Conservation (phyloP, 164 flowering plant species). For the Berberis thunbergii region DNA sequence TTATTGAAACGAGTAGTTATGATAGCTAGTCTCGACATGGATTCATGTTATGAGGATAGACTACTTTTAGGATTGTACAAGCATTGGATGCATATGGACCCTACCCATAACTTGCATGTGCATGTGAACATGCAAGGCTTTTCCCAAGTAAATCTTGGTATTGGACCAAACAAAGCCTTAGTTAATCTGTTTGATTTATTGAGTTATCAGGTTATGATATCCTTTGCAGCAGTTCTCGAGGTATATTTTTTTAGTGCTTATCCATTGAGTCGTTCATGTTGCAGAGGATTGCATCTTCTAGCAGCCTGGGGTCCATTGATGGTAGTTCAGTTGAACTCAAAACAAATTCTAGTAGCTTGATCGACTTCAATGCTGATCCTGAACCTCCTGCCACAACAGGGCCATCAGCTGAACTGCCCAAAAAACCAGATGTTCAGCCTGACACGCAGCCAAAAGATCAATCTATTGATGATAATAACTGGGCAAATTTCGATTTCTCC, state of each 20-base stretch:
- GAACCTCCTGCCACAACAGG: constrained; percentile 46
- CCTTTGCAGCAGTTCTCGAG: no score
- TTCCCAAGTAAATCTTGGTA: no score
- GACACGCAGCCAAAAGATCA: constrained; percentile 31
- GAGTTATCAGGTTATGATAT: no score
- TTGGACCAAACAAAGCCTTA: no score
- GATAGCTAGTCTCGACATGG: no score
- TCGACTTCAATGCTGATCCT: constrained; percentile 85
- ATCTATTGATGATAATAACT: constrained; percentile 35
- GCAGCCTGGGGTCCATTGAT: constrained; percentile 66
- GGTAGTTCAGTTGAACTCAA: constrained; percentile 51
- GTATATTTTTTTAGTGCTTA: constrained; percentile 4
- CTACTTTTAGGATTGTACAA: no score
- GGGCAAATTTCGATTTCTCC: constrained; percentile 86
- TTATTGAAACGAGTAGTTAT: no score
- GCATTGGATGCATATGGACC: no score
- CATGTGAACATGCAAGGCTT: no score
- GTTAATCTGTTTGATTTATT: no score
- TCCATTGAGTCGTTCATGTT: constrained; percentile 10
- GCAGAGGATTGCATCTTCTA: constrained; percentile 86
- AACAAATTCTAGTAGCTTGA: constrained; percentile 52
- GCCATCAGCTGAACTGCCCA: constrained; percentile 26
- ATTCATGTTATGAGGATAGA: no score
- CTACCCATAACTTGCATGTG: no score
- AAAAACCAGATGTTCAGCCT: constrained; percentile 20